Conservation (phyloP, 2,329 filamentous ascomycete genomes). For the Aureobasidium sp. region DNA sequence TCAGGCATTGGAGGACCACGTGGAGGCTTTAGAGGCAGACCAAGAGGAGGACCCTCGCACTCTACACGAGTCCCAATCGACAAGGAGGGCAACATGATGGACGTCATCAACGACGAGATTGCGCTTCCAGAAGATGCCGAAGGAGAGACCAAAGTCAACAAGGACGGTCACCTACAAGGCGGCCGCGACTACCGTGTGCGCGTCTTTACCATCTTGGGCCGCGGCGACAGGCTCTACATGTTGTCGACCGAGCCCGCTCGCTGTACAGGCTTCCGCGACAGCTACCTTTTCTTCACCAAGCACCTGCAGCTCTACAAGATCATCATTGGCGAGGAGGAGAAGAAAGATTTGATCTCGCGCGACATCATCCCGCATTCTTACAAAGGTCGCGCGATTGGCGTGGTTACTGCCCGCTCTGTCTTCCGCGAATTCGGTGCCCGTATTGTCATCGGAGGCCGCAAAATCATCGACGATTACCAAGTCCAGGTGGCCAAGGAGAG, state of each 20-base stretch:
- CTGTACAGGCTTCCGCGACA: conserved; percentile 94
- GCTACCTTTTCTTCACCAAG: conserved; percentile 98
- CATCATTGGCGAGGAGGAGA: conserved; percentile 95
- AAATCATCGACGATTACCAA: conserved; percentile 84
- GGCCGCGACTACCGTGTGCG: conserved; percentile 91
- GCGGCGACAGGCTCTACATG: conserved; percentile 90
- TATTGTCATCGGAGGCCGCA: conserved; percentile 85
- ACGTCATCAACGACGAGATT: conserved; percentile 88
- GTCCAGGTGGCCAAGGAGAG: conserved; percentile 66
- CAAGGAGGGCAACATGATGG: conserved; percentile 85
- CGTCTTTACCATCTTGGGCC: conserved; percentile 82
- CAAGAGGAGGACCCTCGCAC: conserved; percentile 66
- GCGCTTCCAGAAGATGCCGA: conserved; percentile 78
- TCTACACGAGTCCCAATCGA: conserved; percentile 80
- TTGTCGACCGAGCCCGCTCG: conserved; percentile 94
- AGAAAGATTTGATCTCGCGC: conserved; percentile 89
- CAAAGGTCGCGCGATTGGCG: conserved; percentile 94
- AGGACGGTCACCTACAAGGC: conserved; percentile 71
- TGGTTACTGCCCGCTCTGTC: conserved; percentile 91
- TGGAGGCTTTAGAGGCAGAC: conserved; percentile 63
- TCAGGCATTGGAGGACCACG: conserved; percentile 36
- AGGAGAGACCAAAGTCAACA: conserved; percentile 90
- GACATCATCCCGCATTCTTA: conserved; percentile 97
- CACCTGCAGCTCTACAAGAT: conserved; percentile 96
- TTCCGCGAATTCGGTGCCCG: conserved; percentile 94